Conservation (phyloP, 1,139 yeast genomes). For the Lodderomyces jiufengensis region DNA sequence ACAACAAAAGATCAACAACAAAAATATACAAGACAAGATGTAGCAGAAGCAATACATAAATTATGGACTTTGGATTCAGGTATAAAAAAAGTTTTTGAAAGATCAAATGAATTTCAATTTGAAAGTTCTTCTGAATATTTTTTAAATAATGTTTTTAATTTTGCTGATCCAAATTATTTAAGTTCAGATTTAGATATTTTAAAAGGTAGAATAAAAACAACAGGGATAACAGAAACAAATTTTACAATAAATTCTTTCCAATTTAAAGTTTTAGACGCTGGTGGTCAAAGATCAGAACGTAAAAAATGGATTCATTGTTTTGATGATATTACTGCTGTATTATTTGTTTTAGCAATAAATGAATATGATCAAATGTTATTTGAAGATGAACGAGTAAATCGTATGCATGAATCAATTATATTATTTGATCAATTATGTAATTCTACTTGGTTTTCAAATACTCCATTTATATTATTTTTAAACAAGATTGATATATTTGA, state of each 20-base stretch:
- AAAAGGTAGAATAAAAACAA: conserved; percentile 89
- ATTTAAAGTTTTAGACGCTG: conserved; percentile 87
- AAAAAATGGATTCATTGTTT: conserved; percentile 96
- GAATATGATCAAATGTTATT: conserved; percentile 91
- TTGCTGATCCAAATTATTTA: conserved; percentile 60
- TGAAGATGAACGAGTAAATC: conserved; percentile 85
- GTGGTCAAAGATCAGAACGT: conserved; percentile 94
- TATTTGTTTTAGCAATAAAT: conserved; percentile 87
- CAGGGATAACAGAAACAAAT: conserved; percentile 88
- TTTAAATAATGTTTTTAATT: conserved; percentile 63
- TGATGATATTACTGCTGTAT: conserved; percentile 83
- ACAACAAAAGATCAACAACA: not conserved
- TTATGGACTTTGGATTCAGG: conserved; percentile 74
- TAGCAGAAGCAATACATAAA: conserved; percentile 64
- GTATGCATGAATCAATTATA: conserved; percentile 88
- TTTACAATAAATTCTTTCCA: conserved; percentile 66
- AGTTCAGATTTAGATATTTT: conserved; percentile 83
- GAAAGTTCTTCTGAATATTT: conserved; percentile 80
- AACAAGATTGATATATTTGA: conserved; percentile 85
- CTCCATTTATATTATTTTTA: conserved; percentile 84
- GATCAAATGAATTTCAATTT: conserved; percentile 75
- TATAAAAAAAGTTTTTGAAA: conserved; percentile 53
- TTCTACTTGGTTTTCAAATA: conserved; percentile 77
- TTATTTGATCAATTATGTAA: conserved; percentile 83
- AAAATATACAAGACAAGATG: conserved; percentile 28